Conservation (phyloP, 1,284 basidiomycete genomes). For the Pseudozyma sp. region DNA sequence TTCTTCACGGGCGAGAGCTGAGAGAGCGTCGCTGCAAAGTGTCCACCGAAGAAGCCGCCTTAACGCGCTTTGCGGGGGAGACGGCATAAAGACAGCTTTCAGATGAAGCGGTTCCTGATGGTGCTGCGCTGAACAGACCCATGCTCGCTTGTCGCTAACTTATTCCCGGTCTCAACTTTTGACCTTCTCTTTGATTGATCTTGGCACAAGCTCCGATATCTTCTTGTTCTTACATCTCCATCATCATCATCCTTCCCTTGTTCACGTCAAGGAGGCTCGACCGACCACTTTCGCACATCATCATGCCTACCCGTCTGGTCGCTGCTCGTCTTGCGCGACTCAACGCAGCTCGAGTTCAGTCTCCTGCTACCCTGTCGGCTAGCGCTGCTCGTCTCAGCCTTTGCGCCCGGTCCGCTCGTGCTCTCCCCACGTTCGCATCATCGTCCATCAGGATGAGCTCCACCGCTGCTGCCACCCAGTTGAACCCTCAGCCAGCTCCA, state of each 20-base stretch:
- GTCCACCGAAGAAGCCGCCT: conserved; percentile 2
- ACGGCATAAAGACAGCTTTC: conserved; percentile 14
- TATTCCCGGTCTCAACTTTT: conserved; percentile 12
- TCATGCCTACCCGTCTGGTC: conserved; percentile 37
- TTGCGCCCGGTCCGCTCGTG: conserved; percentile 4
- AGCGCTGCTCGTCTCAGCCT: conserved; percentile 21
- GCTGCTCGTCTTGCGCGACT: conserved; percentile 43
- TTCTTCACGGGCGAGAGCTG: conserved; percentile 27
- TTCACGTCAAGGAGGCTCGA: not conserved
- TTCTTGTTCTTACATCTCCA: conserved; percentile 1
- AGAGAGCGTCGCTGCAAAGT: too few species aligned
- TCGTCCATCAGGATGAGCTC: conserved; percentile 70
- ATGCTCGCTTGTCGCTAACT: conserved; percentile 28
- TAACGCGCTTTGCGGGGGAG: conserved; percentile 32
- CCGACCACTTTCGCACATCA: conserved; percentile 3
- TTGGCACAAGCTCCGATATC: not conserved
- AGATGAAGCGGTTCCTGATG: conserved; percentile 7
- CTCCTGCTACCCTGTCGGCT: conserved; percentile 13
- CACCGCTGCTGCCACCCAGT: conserved; percentile 71
- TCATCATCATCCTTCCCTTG: not conserved
- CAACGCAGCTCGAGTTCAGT: conserved; percentile 35
- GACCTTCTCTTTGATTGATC: too few species aligned
- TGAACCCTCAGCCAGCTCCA: conserved; percentile 71
- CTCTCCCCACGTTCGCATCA: conserved; percentile 7
- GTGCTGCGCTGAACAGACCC: not conserved